Percentiles rank a stretch among this genome's conserved stretches.
These are phyloP conservation scores for Fragilaria radians DNA, from an alignment of 108 stramenopile species.

Conservation along the genomic window DNA sequence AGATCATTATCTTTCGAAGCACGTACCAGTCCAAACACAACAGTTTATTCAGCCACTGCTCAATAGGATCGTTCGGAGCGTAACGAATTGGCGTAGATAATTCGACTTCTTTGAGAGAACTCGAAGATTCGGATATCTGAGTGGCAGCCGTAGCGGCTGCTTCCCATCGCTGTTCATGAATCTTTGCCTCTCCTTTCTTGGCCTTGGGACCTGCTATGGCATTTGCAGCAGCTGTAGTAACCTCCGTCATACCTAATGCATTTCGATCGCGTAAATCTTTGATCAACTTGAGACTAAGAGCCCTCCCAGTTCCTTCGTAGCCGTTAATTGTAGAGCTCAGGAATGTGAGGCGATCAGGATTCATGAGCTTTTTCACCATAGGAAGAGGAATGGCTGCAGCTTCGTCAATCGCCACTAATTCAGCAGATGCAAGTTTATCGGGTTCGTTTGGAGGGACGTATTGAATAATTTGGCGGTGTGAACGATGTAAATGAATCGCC, in stretches of 20 bases:
- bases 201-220: conserved; percentile 58
- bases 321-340: conserved; percentile 97
- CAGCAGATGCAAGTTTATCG: conserved; percentile 90
- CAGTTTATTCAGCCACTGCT: conserved; percentile 92
- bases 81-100: conserved; percentile 97
- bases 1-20: no score
- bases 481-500: conserved; percentile 79
- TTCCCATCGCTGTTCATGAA: conserved; percentile 88
- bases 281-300: conserved; percentile 95
- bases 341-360: conserved; percentile 79
- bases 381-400: conserved; percentile 99
- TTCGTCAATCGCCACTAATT: conserved; percentile 97
- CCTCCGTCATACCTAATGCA: conserved; percentile 32
- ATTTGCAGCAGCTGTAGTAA: conserved; percentile 57
- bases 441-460: conserved; percentile 83
- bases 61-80: conserved; percentile 85
- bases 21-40: conserved; percentile 86
- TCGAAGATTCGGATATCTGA: conserved; percentile 16
- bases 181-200: conserved; percentile 86
- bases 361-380: conserved; percentile 80
- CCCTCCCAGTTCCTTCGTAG: conserved; percentile 98
- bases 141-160: conserved; percentile 60
- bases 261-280: conserved; percentile 88
- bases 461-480: conserved; percentile 89
- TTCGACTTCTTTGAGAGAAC: conserved; percentile 79